Percentiles rank a stretch among this genome's conserved stretches.
Evolutionary conservation across 176 grass and related monocot species (phyloP).

Genomic region (Tillandsia fasciculata): DNA sequence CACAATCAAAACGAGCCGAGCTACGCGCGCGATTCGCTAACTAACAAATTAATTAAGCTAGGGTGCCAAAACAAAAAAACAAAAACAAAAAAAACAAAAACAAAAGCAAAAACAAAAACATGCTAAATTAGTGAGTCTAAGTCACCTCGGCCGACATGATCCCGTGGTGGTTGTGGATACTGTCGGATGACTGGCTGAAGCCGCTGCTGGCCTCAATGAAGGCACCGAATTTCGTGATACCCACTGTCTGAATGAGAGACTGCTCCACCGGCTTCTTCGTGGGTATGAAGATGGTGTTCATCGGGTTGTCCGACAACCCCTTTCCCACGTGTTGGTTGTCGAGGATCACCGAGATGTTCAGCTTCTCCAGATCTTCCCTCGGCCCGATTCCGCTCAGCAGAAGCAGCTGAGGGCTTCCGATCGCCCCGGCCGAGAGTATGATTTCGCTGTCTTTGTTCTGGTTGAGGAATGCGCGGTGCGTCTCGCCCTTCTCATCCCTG

Average conservation of each 20-base stretch:
- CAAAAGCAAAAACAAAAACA: too few species aligned
- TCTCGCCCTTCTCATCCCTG: slow-evolving; percentile 48
- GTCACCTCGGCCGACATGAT: slow-evolving; percentile 86
- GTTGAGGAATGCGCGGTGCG: slow-evolving; percentile 43
- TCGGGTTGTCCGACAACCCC: slow-evolving; percentile 75
- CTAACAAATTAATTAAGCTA: too few species aligned
- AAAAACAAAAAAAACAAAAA: too few species aligned
- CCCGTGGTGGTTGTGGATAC: slow-evolving; percentile 71
- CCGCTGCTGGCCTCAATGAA: slow-evolving; percentile 92
- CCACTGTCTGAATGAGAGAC: slow-evolving; percentile 81
- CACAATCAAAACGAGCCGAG: too few species aligned
- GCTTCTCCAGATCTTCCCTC: slow-evolving; percentile 54
- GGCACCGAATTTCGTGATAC: slow-evolving; percentile 52
- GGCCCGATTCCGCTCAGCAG: slow-evolving; percentile 73
- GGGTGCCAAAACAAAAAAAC: too few species aligned
- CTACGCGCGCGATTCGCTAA: too few species aligned
- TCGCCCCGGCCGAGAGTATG: slow-evolving; percentile 53
- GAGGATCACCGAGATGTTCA: slow-evolving; percentile 49
- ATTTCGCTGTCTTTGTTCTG: slow-evolving; percentile 37
- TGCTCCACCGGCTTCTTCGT: slow-evolving; percentile 61
- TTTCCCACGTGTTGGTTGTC: slow-evolving; percentile 66
- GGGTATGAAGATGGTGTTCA: slow-evolving; percentile 87
- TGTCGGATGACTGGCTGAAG: slow-evolving; percentile 71
- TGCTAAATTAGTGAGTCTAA: not conserved
- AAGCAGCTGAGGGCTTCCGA: slow-evolving; percentile 65